Evolutionary conservation across 2,329 filamentous ascomycete genomes (phyloP), one percentile per base, ranked within the genome.

Genomic region (Ophiostoma australiae): DNA sequence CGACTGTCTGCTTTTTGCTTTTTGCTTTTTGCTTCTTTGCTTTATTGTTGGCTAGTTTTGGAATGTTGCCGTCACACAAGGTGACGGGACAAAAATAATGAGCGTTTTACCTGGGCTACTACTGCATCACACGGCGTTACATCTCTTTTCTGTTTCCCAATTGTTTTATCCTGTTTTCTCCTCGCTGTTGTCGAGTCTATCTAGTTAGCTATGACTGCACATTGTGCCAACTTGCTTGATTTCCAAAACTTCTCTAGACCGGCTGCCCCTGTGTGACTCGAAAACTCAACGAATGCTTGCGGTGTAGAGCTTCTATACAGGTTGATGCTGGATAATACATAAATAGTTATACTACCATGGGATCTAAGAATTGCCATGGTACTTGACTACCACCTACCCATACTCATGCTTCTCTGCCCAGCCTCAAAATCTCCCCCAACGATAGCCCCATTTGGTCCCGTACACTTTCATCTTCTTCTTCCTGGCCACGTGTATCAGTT

Each of bases 21-120:
- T 11, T 58, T n/a, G 52, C n/a, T 58, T 58, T 27, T 55, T n/a
- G 7, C 11, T 52, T 27, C 6, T 8, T 13, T 27, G 52, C n/a
- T 58, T 58, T 67, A 68, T 78, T 77, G 66, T 33, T 33, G 23
- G 58, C 13, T 31, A 63, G 23, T 63, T 63, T 63, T 63, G 58
- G 58, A 63, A 17, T 63, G 23, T 27, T 63, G 58, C 27, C 27
- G 58, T 63, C 58, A 33, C 33, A 63, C 17, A 31, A 31, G 27
- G 58, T 63, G 58, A 17, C 58, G 23, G 27, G 15, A 63, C 52
- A 27, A 31, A 63, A 31, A 63, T 63, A 63, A 63, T 63, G 58
- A 63, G 58, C 58, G 58, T 63, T 63, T 31, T 23, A 10, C 44
- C 44, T 48, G 44, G 44, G 1, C n/a, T 63, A 33, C 15, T 33